Evolutionary conservation across 371 early-diverging fungal genomes (phyloP), one percentile per base, ranked within the genome.

Genomic region (Lichtheimia corymbifera): DNA sequence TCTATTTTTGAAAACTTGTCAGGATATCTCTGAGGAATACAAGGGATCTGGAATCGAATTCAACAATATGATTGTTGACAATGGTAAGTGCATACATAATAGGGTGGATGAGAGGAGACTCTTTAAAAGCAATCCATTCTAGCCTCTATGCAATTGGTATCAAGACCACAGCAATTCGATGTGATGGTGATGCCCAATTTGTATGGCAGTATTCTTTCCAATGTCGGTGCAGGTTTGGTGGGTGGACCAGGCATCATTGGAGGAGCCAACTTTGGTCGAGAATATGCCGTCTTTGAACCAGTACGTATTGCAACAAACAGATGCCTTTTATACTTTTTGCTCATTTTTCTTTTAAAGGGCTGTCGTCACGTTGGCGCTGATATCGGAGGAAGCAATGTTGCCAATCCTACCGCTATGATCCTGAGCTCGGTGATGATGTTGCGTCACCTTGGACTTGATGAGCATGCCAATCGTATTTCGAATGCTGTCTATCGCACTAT

Each of bases 1-100:
- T 64, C 88, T 98, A 53, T 98, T 98, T 86, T 83, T 98, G 63
- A 88, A 91, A 63, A 91, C 91, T 42, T 96, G 95, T 84, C 91
- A 95, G 53, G 92, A 93, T 12, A 89, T 97, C 27, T 89, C 94
- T 62, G 88, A 97, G 80, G 90, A 91, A 76, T 98, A 98, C 78
- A 84, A 89, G 65, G 74, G 80, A 66, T 84, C 86, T 49, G 93
- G 93, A 45, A 92, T 98, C 75, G 77, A 89, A 79, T 91, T 93
- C 71, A 87, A 93, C 64, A 97, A 97, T 77, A 97, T 98, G 97
- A 97, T 98, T 79, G 97, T 98, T 64, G 98, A 98, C 80, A 97
- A 97, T 83, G 35, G 35, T 35, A 35, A 11, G 35, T 35, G 5
- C 2, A 35, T 35, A 11, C 9, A 35, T 35, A n/a, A n/a, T n/a